A percentile compares a stretch with the other conserved stretches of the same genome.
Evolutionary conservation across 2,329 filamentous ascomycete genomes (phyloP).

Genomic region (Penicillium sp.): DNA sequence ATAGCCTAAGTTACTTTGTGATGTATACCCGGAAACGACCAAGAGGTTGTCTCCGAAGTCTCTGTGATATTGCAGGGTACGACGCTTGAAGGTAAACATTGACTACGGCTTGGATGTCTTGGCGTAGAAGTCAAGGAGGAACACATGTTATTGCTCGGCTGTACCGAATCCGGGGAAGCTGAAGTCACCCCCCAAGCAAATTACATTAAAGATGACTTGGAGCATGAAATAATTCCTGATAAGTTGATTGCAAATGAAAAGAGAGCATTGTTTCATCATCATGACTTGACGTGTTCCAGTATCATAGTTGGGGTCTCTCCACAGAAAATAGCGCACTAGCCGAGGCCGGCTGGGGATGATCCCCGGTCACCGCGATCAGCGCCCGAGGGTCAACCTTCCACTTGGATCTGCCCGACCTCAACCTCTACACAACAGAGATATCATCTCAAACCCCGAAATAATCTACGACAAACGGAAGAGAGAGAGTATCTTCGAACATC

Average conservation of each 20-base stretch:
- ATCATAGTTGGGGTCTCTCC: not conserved
- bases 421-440: constrained; percentile 1
- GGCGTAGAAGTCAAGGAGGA: not conserved
- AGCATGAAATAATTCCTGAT: too few relatives aligned
- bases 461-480: not conserved
- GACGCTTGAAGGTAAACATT: too few relatives aligned
- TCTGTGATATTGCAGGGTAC: too few relatives aligned
- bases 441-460: not conserved
- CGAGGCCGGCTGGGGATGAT: constrained; percentile 27
- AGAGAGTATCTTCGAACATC: not conserved
- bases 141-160: not conserved
- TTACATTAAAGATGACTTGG: not conserved
- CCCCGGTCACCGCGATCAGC: constrained; percentile 14
- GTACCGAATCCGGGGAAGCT: constrained; percentile 15
- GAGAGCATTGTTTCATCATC: not conserved
- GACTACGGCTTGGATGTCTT: not conserved
- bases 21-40: too few relatives aligned
- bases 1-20: too few relatives aligned
- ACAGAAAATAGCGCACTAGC: constrained; percentile 21
- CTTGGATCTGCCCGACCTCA: constrained; percentile 9
- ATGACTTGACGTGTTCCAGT: not conserved
- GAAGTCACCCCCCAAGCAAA: not conserved
- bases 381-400: constrained; percentile 15
- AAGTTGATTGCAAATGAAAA: not conserved
- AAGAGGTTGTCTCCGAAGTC: too few relatives aligned